Base-by-base conservation (phyloP, 2,329 filamentous ascomycete species). In the Stemphylium beticola region DNA sequence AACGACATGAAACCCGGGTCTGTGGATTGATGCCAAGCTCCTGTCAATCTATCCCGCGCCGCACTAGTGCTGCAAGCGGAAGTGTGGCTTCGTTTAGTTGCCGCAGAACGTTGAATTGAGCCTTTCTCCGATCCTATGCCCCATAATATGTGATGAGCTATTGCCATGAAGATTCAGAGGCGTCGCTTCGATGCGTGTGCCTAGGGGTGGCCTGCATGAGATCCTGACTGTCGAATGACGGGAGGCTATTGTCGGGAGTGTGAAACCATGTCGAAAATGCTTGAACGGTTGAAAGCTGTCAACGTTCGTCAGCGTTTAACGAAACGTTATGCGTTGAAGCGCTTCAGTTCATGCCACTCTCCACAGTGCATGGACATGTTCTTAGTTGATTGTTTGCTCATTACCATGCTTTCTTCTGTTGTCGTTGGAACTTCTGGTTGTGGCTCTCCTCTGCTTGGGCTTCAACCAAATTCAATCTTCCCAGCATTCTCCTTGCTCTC, bases 41-140 rank as follows among this genome's bases (percentile, higher is more conserved):
- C 51, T 64, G 58, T 68, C 66, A 55, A 69, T 69, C 65, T 66
- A 68, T 65, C 18, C 54, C 55, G 54, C 57, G 61, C n/a, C 48
- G 51, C 59, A 52, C 66, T 66, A 68, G 49, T 15, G 26, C 36
- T 44, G n/a, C 31, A 50, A 53, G 15, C 9, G 55, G 53, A n/a
- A 52, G 41, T 9, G 50, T 58, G 60, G 57, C 59, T 43, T 49
- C 50, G 40, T 18, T 48, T 66, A 67, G 60, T 43, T 63, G 64
- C 65, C 60, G 61, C 58, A 67, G 56, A 50, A 56, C 44, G 49
- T 62, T 56, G 49, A 47, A 60, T 57, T 20, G 49, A 64, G 60
- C 60, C 55, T 53, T 46, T 55, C 33, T 44, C 41, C 39, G 49
- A 58, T 65, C 60, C 62, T 57, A 34, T 42, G 63, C 42, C 64